Base-by-base conservation (phyloP, 1,139 yeast species). In the Lodderomyces orthopsilosis region DNA sequence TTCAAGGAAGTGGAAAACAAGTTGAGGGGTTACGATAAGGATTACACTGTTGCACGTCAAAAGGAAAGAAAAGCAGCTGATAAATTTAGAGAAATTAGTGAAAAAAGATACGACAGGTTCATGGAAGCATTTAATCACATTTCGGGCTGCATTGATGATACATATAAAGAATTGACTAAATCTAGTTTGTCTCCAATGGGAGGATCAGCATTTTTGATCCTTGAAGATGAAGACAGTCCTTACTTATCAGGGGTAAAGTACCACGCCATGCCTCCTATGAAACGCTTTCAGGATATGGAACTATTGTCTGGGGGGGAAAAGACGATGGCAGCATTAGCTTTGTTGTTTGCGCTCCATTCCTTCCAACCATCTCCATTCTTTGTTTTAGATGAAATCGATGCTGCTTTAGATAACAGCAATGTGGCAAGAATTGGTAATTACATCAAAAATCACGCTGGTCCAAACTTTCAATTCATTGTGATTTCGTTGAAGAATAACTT, bases 221-320 rank as follows among this genome's bases (percentile, higher is more conserved):
- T 90, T 35, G 96, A 89, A 55, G 93, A 89, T 56, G 94, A 85
- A 49, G 96, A 89, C 45, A 95, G 87, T 54, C 97, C 96, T 5
- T 94, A 83, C 56, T 65, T 77, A 35, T 81, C 82, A 0, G 98
- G 98, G 1, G 75, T 90, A 42, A 85, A 83, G 54, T 94, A 89
- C 57, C 95, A 90, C 60, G 96, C 96, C 1, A 91, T 91, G 85
- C 98, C 98, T 1, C 98, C 98, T 9, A 77, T 87, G 81, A 94
- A 93, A 57, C 74, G 97, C 52, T 93, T 90, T 61, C 77, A 94
- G 56, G 97, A 89, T 53, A 91, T 93, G 90, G 96, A 89, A 46
- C 78, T 87, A 48, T 71, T 93, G 12, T 89, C 97, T 0, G 99
- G 98, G 41, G 99, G 99, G 41, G 98, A 93, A 59, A 90, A 91